Conservation (phyloP, 257 asterid genomes). For the Marsdenia floribunda region DNA sequence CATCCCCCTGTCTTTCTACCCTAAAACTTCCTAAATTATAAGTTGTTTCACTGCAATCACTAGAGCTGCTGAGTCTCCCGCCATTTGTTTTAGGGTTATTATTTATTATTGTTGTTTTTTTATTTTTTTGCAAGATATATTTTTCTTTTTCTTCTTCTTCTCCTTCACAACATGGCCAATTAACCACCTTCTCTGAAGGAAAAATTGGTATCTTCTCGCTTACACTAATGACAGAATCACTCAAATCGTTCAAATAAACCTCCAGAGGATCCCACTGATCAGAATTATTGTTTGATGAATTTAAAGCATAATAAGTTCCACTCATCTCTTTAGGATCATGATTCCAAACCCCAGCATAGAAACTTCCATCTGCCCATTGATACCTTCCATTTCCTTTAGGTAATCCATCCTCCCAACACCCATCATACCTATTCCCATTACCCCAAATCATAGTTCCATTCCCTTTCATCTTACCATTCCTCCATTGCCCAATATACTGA, state of each 20-base stretch:
- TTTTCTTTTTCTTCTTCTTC: conserved; percentile 21
- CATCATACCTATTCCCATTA: conserved; percentile 70
- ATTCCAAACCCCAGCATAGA: conserved; percentile 84
- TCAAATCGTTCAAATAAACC: conserved; percentile 38
- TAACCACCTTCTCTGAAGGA: conserved; percentile 59
- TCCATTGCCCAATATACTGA: conserved; percentile 78
- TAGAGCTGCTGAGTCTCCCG: conserved; percentile 43
- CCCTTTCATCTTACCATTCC: conserved; percentile 66
- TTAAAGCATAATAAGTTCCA: conserved; percentile 73
- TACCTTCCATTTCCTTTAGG: conserved; percentile 80
- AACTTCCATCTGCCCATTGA: conserved; percentile 77
- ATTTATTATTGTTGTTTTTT: neutral
- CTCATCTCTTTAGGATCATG: conserved; percentile 56
- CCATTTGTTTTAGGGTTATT: conserved; percentile 30
- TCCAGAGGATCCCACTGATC: conserved; percentile 73
- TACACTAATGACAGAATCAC: conserved; percentile 36
- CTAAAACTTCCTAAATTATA: conserved; percentile 37
- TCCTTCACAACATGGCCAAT: conserved; percentile 37
- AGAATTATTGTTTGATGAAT: conserved; percentile 35
- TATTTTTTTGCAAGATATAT: conserved; percentile 33
- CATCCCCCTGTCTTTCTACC: conserved; percentile 31
- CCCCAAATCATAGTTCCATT: conserved; percentile 70
- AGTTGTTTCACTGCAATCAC: conserved; percentile 33
- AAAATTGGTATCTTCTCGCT: conserved; percentile 53
- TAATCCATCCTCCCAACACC: conserved; percentile 69